Evolutionary conservation across 805 yeast species (phyloP), one percentile per base, ranked within the genome.

Genomic region (fission yeast (Schizosaccharomyces pombe)): DNA sequence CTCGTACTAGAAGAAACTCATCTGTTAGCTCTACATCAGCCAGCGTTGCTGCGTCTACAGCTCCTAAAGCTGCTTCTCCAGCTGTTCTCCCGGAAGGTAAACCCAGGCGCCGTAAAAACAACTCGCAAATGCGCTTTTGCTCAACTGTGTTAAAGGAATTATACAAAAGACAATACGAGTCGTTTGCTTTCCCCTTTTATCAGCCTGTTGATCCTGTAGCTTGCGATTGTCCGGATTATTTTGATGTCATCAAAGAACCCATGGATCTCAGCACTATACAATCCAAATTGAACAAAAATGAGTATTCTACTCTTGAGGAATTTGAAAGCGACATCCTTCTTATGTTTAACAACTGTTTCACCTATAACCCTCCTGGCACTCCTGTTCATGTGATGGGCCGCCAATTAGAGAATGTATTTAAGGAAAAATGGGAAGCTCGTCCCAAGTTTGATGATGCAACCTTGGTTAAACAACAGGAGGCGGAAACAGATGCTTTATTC

Each of bases 61-160:
- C 97, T 60, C 98, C 97, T 39, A 89, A 89, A 67, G 77, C 98
- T 60, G 91, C 85, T 60, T 98, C 98, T 3, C 98, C 98, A 55
- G 81, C 83, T 63, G 84, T 95, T 32, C 85, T 85, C 63, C 8
- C 8, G 12, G 95, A 86, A 62, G 78, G 78, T 55, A 74, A 87
- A 63, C 98, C 98, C 52, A 77, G 93, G 60, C 84, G 85, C 68
- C 89, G 89, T 75, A 89, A 85, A 70, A 79, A 72, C 63, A 93
- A 87, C 40, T 82, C 89, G 8, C 96, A 89, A 65, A 75, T 91
- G 64, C 75, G 87, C 62, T 91, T 80, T 67, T 85, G 94, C 64
- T 81, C 77, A 59, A 82, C 77, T 64, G 77, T 87, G 3, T 67
- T 91, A 55, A 84, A 82, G 64, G 98, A 91, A 62, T 71, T 91